Evolutionary conservation across 2,329 filamentous ascomycete species (phyloP).

Genomic region (Cercospora canescens): DNA sequence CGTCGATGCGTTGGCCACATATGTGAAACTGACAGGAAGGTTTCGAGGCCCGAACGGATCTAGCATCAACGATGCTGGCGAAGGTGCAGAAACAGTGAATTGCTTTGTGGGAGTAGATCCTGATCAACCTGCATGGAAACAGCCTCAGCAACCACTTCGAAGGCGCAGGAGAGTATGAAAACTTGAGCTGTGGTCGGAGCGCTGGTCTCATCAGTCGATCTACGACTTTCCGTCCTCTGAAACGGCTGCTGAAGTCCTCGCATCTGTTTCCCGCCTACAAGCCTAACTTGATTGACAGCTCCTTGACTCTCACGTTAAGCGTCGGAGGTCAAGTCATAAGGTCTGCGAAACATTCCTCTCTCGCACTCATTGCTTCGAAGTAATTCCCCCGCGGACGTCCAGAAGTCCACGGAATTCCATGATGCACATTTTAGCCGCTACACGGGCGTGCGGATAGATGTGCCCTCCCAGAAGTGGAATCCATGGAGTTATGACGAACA

Average conservation of each 20-base stretch:
- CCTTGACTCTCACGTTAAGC: too few relatives aligned
- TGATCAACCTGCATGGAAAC: slow-evolving; percentile 25
- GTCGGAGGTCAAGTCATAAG: too few relatives aligned
- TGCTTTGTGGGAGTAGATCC: slow-evolving; percentile 35
- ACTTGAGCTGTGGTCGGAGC: neutral
- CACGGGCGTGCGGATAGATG: too few relatives aligned
- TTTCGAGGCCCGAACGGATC: slow-evolving; percentile 13
- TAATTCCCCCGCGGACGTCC: too few relatives aligned
- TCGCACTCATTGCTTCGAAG: too few relatives aligned
- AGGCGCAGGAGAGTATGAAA: neutral
- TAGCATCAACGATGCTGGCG: slow-evolving; percentile 36
- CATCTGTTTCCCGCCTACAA: too few relatives aligned
- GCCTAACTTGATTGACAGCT: too few relatives aligned
- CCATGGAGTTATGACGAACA: too few relatives aligned
- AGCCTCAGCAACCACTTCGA: slow-evolving; percentile 16
- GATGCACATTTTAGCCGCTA: too few relatives aligned
- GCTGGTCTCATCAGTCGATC: neutral
- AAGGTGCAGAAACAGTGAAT: slow-evolving; percentile 36
- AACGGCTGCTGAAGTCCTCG: neutral
- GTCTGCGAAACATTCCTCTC: too few relatives aligned
- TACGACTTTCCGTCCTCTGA: neutral
- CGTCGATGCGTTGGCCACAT: neutral
- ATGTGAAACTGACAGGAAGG: neutral
- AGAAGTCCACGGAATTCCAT: too few relatives aligned
- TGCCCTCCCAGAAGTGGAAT: too few relatives aligned